These are phyloP conservation scores for Heliocybe sulcata DNA, from an alignment of 1,284 basidiomycete genomes.

Conservation along the genomic window DNA sequence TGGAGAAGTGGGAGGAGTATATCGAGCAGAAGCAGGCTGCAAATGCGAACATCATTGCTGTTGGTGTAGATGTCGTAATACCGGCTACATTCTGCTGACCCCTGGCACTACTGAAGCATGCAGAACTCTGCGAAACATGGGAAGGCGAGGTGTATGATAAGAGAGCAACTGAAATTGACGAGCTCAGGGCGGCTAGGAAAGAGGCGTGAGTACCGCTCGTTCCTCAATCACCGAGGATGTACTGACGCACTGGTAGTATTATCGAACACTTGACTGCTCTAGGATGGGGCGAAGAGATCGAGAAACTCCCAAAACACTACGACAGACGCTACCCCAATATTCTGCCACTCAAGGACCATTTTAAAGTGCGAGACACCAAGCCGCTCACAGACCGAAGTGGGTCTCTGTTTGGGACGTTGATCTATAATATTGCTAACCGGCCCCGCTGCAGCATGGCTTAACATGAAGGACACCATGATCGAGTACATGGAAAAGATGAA, in stretches of 20 bases:
- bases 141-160: not conserved
- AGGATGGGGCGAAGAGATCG: constrained; percentile 20
- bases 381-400: constrained; percentile 22
- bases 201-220: not conserved
- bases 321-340: constrained; percentile 5
- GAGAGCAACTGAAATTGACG: not conserved
- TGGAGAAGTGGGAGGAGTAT: not conserved
- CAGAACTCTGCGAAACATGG: not conserved
- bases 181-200: not conserved
- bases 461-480: constrained; percentile 19
- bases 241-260: constrained; percentile 15
- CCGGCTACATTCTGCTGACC: not conserved
- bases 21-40: not conserved
- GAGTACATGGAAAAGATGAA: constrained; percentile 19
- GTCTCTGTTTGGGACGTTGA: constrained; percentile 2
- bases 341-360: constrained; percentile 14
- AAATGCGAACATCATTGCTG: not conserved
- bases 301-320: constrained; percentile 12
- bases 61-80: not conserved
- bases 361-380: constrained; percentile 16
- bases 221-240: not conserved
- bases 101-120: not conserved
- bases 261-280: constrained; percentile 15
- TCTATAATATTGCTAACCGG: not conserved
- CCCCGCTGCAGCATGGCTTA: constrained; percentile 19